These are phyloP conservation scores for Lecanicillium sp. DNA, from an alignment of 2,329 filamentous ascomycete genomes.

Conservation along the genomic window DNA sequence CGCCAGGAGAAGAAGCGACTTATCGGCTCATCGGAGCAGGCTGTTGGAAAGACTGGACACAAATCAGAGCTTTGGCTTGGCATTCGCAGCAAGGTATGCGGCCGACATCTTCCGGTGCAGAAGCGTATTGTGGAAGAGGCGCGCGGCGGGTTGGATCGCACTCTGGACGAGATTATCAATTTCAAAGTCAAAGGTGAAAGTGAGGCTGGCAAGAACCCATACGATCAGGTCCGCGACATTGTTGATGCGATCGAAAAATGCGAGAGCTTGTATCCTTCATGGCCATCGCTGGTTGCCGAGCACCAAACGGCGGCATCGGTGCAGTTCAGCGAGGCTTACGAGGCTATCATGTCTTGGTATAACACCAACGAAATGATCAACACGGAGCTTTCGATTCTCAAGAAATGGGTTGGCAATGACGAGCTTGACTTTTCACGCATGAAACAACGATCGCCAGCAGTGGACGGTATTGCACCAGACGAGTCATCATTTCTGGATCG, in stretches of 20 bases:
- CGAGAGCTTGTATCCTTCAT: conserved; percentile 79
- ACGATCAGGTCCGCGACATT: conserved; percentile 84
- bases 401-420: conserved; percentile 94
- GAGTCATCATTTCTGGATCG: conserved; percentile 92
- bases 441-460: conserved; percentile 57
- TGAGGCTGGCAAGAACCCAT: conserved; percentile 80
- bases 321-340: conserved; percentile 74
- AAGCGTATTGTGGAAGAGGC: conserved; percentile 82
- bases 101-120: conserved; percentile 77
- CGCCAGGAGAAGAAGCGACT: conserved; percentile 96
- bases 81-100: conserved; percentile 75
- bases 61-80: conserved; percentile 84
- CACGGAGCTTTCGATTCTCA: conserved; percentile 82
- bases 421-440: conserved; percentile 85
- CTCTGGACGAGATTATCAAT: conserved; percentile 81
- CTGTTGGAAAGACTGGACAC: conserved; percentile 57
- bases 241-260: conserved; percentile 86
- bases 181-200: conserved; percentile 93
- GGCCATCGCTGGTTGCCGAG: conserved; percentile 63
- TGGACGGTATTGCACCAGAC: conserved; percentile 68
- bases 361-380: conserved; percentile 97
- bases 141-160: conserved; percentile 63
- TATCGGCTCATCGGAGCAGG: conserved; percentile 65
- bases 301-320: conserved; percentile 73
- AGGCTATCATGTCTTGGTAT: conserved; percentile 90